Evolutionary conservation across 177 flowering plant species (phyloP).

Genomic region (Tripterygium wilfordii): DNA sequence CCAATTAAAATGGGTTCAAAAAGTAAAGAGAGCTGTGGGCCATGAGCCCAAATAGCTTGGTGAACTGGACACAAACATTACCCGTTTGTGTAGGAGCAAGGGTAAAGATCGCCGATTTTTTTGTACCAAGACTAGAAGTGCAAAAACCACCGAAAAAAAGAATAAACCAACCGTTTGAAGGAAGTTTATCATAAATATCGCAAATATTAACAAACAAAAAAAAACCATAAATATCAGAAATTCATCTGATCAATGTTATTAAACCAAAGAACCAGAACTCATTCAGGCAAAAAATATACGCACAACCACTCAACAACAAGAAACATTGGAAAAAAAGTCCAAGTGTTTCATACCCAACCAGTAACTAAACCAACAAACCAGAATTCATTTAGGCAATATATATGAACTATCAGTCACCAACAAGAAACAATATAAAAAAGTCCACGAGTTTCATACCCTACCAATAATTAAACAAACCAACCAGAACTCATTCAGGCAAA

Average conservation of each 20-base stretch:
- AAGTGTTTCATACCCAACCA: conserved; percentile 73
- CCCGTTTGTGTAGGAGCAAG: conserved; percentile 60
- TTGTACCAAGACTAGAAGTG: too few species aligned
- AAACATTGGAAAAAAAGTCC: conserved; percentile 44
- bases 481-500: conserved; percentile 51
- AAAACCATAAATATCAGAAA: too few species aligned
- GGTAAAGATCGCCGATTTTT: conserved; percentile 64
- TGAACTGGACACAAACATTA: conserved; percentile 10
- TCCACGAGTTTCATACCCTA: conserved; percentile 9
- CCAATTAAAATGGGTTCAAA: too few species aligned
- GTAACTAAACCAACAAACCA: not conserved
- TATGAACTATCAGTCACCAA: conserved; percentile 1
- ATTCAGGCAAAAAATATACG: conserved; percentile 16
- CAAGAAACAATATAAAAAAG: not conserved
- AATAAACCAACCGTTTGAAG: too few species aligned
- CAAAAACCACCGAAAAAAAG: too few species aligned
- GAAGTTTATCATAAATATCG: too few species aligned
- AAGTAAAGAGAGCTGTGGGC: too few species aligned
- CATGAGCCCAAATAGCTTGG: not conserved
- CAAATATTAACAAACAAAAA: too few species aligned
- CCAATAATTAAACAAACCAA: too few species aligned
- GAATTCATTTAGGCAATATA: not conserved
- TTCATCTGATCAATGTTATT: too few species aligned
- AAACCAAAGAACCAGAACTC: too few species aligned
- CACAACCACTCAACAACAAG: conserved; percentile 7